Evolutionary conservation across 2,329 filamentous ascomycete species (phyloP).

Genomic region (Leptosphaerulina australis): DNA sequence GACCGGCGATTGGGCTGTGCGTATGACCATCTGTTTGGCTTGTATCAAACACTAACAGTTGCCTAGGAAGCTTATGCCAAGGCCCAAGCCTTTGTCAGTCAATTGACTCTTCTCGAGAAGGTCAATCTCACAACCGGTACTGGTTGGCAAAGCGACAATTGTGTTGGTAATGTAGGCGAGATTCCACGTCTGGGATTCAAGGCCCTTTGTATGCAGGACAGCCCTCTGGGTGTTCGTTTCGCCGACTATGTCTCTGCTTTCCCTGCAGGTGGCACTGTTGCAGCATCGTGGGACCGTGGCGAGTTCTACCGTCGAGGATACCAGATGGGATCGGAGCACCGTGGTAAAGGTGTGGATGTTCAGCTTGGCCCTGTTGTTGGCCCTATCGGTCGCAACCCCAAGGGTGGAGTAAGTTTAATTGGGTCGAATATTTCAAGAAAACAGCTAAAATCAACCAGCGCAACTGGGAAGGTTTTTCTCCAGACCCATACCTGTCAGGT

Average conservation of each 20-base stretch:
- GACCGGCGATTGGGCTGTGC: conserved; percentile 68
- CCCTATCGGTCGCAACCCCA: conserved; percentile 70
- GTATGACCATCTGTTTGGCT: not conserved
- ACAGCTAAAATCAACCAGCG: conserved; percentile 16
- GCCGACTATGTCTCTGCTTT: conserved; percentile 84
- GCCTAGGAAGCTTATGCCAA: conserved; percentile 68
- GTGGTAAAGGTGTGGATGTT: conserved; percentile 75
- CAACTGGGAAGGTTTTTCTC: conserved; percentile 60
- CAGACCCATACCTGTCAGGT: conserved; percentile 77
- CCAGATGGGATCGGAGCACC: conserved; percentile 77
- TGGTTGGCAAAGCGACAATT: conserved; percentile 63
- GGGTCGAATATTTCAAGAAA: not conserved
- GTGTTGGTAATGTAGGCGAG: conserved; percentile 74
- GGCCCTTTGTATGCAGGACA: conserved; percentile 84
- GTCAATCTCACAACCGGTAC: conserved; percentile 93
- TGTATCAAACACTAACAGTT: not conserved
- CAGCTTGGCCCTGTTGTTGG: conserved; percentile 79
- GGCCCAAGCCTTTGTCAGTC: conserved; percentile 79
- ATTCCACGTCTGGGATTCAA: conserved; percentile 73
- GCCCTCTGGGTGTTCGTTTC: conserved; percentile 78
- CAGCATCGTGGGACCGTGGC: conserved; percentile 78
- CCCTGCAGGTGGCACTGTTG: conserved; percentile 76
- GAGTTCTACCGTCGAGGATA: conserved; percentile 72
- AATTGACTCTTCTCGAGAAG: conserved; percentile 84
- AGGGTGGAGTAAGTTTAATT: conserved; percentile 60